Base-by-base conservation (phyloP, 495 filamentous ascomycete genomes). In the Aspergillus asperescens region DNA sequence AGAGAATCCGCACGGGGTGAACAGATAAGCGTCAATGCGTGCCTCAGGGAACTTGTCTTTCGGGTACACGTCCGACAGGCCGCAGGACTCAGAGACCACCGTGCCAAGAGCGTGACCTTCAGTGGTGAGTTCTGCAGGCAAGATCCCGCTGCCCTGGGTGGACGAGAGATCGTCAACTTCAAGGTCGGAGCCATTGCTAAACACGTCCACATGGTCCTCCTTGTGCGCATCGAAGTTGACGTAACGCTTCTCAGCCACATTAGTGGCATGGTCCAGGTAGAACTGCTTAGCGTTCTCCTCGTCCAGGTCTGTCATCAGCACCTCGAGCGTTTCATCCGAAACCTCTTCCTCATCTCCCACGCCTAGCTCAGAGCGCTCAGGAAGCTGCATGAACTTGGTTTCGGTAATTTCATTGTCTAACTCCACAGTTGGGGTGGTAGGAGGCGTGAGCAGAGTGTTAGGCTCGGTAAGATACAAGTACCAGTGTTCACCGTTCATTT, bases 401-500 rank as follows among this genome's bases (percentile, higher is more conserved):
- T 88, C 83, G 2, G 89, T 95, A 46, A 77, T 74, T 28, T 67
- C 53, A 19, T 67, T 67, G 34, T 69, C 63, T 16, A 60, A 65
- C 25, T 81, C 75, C 41, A 65, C 67, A 29, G 75, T 73, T 1
- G 93, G 92, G 16, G 85, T 95, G 7, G 82, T 74, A 50, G 94
- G 93, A 10, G 91, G 94, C 1, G 90, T 96, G 50, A 96, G 77
- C 56, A 82, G 69, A 8, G 79, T 86, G 62, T 86, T 80, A 15
- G 94, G 90, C 46, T 88, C 86, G 27, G 94, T 99, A 65, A 96
- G 81, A 69, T 97, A 99, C 32, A 99, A 75, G 63, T 97, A 97
- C 94, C 94, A 99, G 62, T 99, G 94, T 70, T 97, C 94, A 54
- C 93, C 92, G 62, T 99, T 99, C 90, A 97, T 96, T 70, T 95